Evolutionary conservation across 352 stramenopile genomes (phyloP), one percentile per base, ranked within the genome.

Genomic region (Globisporangium canariense): DNA sequence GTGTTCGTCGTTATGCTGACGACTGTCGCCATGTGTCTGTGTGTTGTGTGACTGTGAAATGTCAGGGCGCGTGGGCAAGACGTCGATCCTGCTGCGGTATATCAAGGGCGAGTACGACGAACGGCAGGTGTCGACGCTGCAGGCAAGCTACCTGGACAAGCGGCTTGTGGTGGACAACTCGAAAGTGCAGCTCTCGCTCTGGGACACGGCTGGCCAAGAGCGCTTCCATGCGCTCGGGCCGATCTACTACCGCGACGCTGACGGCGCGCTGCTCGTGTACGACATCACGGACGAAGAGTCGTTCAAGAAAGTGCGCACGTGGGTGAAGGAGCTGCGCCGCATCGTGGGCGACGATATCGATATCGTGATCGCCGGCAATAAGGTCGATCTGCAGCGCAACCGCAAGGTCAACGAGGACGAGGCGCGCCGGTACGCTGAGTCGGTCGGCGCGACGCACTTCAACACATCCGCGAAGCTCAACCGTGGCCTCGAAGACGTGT

Each of bases 111-210:
- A 96, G 60, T 98, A 97, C 74, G 79, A 96, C 68, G 94, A 98
- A 49, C 75, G 83, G 13, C 91, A 98, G 71, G 83, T 94, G 34
- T 96, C 92, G 59, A 98, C 94, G 52, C 77, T 98, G 18, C 91
- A 98, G 70, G 94, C 94, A 14, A 97, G 89, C 45, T 98, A 98
- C 67, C 69, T 98, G 55, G 93, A 98, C 68, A 97, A 97, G 74
- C 83, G 83, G 40, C 73, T 98, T 51, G 68, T 91, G 34, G 85
- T 98, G 18, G 86, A 97, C 70, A 87, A 83, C 70, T 56, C 62
- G 11, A 88, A 88, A 50, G 81, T 96, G 66, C 77, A 89, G 70
- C 75, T 95, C 16, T 93, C 86, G 62, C 71, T 96, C 34, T 96
- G 88, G 88, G 88, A 96, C 74, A 94, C 88, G 40, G 88, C 88